Conservation (phyloP, 1,284 basidiomycete species). For the Pholiota adiposa region DNA sequence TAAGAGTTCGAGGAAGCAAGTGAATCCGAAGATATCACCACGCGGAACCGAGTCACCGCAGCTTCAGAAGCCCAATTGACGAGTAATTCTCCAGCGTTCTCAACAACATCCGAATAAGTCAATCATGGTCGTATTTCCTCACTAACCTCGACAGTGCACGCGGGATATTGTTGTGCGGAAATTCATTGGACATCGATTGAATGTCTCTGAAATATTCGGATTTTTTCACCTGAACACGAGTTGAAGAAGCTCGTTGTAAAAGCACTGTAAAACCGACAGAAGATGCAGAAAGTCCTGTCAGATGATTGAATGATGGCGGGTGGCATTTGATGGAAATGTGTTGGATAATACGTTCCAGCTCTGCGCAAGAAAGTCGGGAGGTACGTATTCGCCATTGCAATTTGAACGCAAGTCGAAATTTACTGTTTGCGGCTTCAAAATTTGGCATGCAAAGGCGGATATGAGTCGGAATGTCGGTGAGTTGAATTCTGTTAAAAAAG, state of each 20-base stretch:
- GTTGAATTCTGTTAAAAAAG: neutral
- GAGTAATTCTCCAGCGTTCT: neutral
- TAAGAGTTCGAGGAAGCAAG: neutral
- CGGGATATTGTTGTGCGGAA: neutral
- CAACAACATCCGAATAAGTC: neutral
- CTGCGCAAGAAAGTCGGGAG: conserved; percentile 3
- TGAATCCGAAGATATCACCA: neutral
- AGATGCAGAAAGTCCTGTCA: neutral
- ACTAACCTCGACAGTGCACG: neutral
- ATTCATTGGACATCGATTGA: neutral
- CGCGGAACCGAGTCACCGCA: neutral
- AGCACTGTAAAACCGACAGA: neutral
- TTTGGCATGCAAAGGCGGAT: neutral
- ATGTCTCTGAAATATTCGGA: neutral
- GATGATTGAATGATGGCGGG: neutral
- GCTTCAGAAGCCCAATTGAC: neutral
- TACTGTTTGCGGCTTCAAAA: neutral
- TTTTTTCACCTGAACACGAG: neutral
- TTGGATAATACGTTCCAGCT: neutral
- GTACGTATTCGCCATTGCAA: neutral
- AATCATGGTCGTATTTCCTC: neutral
- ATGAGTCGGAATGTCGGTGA: too few relatives aligned
- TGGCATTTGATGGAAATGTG: neutral
- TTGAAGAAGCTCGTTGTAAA: neutral
- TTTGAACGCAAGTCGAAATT: neutral